A percentile compares a stretch with the other conserved stretches of the same genome.
Conservation (phyloP, 164 flowering plant genomes). For the Tetracentron sinense region DNA sequence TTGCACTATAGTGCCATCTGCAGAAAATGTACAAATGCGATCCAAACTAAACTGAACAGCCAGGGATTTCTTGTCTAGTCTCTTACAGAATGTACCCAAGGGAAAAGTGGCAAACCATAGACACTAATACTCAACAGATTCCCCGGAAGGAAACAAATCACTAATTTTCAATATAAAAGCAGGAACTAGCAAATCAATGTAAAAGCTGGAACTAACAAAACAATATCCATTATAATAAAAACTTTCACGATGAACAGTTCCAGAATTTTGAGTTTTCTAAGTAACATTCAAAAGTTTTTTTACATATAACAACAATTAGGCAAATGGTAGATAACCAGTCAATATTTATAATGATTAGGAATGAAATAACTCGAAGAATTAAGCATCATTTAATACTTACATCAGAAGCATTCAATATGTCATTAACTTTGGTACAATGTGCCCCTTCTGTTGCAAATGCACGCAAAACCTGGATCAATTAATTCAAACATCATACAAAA, state of each 20-base stretch:
- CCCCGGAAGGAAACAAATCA: neutral
- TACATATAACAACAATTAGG: too few relatives aligned
- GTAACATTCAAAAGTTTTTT: neutral
- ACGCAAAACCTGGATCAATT: slow-evolving; percentile 72
- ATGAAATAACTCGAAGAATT: neutral
- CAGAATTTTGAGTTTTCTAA: neutral
- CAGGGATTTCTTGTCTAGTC: neutral
- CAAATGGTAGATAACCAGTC: neutral
- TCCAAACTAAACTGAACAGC: neutral
- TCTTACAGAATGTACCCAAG: neutral
- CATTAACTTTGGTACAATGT: slow-evolving; percentile 87
- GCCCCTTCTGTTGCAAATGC: slow-evolving; percentile 99
- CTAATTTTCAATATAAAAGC: neutral
- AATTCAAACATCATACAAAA: neutral
- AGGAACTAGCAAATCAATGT: neutral
- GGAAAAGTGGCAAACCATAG: too few relatives aligned
- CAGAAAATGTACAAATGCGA: neutral
- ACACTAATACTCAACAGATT: too few relatives aligned
- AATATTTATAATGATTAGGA: neutral
- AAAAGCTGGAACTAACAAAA: neutral
- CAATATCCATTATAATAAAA: neutral
- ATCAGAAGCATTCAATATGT: slow-evolving; percentile 74
- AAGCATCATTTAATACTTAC: slow-evolving; percentile 48
- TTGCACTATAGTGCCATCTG: neutral
- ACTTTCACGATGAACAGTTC: neutral